Base-by-base conservation (phyloP, 768 basidiomycete species). In the Auricularia cornea region DNA sequence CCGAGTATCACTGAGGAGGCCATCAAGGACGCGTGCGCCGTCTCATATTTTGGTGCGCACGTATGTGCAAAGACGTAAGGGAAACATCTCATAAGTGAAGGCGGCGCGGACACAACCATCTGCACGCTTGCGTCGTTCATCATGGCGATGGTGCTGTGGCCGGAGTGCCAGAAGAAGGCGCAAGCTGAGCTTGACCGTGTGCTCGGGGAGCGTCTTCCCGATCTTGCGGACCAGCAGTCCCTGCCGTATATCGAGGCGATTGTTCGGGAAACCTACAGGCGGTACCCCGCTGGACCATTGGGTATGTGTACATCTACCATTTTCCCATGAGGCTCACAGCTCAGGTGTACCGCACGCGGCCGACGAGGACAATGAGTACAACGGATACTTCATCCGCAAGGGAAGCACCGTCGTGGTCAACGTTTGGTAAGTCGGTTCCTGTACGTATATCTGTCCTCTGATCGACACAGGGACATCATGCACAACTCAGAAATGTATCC, bases 101-200 rank as follows among this genome's bases (percentile, higher is more conserved):
- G 97, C 65, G 78, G 98, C 38, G 88, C 96, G 0, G 96, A 98
- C 70, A 80, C 86, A 5, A 56, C 65, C 8, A 18, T 51, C n/a
- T 51, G 64, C 29, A 44, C 64, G 6, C 3, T 66, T 26, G 33
- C 44, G 10, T 29, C 31, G 16, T 66, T 66, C 57, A 26, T 66
- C 35, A 32, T 64, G 11, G 65, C 65, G 4, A 66, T 66, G 65
- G 48, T 64, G 3, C 38, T 64, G 2, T 61, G 60, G 38, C 65
- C 65, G 20, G 64, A 64, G 8, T 60, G 57, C 18, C 63, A 66
- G 51, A 38, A 30, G 30, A 64, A 64, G 31, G 65, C 66, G 16
- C 64, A 65, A 35, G 60, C 28, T 3, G 64, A 67, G 29, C 57
- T 67, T 16, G 66, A 67, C 26, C 14, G 26, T 1, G 61, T 65